Conservation (phyloP, 768 basidiomycete species). For the Russula abietina region DNA sequence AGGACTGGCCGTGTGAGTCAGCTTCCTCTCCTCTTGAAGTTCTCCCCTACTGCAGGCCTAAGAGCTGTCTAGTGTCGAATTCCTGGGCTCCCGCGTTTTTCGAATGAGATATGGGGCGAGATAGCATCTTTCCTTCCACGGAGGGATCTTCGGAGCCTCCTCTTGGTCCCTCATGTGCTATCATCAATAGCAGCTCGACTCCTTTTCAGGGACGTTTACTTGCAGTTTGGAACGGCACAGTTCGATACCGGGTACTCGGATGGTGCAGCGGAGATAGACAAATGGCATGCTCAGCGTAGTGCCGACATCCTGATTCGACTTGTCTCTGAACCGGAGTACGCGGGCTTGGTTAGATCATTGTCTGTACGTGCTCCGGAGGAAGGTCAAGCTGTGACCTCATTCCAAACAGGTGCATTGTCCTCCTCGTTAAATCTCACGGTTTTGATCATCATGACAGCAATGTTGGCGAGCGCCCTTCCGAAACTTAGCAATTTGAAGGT, state of each 20-base stretch:
- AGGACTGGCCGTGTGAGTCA: constrained; percentile 31
- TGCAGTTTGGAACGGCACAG: constrained; percentile 48
- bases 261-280: constrained; percentile 37
- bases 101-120: constrained; percentile 67
- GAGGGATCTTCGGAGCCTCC: constrained; percentile 57
- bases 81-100: constrained; percentile 47
- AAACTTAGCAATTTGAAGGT: constrained; percentile 54
- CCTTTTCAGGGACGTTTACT: constrained; percentile 56
- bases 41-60: background rate
- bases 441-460: constrained; percentile 26
- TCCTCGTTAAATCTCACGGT: background rate
- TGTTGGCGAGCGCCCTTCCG: constrained; percentile 63
- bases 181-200: constrained; percentile 65
- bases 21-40: constrained; percentile 46
- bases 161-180: constrained; percentile 58
- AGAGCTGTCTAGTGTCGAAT: constrained; percentile 31
- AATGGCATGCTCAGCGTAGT: constrained; percentile 54
- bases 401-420: constrained; percentile 50
- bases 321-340: constrained; percentile 54
- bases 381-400: constrained; percentile 47
- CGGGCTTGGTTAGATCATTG: constrained; percentile 50
- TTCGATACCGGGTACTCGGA: constrained; percentile 27
- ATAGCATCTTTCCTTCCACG: constrained; percentile 57
- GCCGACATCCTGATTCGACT: constrained; percentile 67
- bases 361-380: constrained; percentile 50